phyloP scores from a whole-genome alignment of 805 yeast species.

The Nematodospora valgi region DNA sequence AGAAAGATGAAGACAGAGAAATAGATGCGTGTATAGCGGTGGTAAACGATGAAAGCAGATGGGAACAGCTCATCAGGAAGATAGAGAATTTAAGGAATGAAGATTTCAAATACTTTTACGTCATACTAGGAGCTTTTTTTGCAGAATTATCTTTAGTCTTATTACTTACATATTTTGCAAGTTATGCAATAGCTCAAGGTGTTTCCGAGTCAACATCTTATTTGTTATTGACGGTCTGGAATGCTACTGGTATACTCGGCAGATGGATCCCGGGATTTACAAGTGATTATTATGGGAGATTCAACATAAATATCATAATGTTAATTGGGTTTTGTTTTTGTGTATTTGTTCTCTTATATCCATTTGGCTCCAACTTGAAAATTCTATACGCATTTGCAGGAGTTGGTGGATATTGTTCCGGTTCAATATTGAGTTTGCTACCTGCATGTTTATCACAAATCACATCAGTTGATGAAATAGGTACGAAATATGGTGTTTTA shows the following conservation, averaged over 20 bases:
- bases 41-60: background rate
- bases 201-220: constrained; percentile 25
- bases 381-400: constrained; percentile 32
- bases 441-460: constrained; percentile 59
- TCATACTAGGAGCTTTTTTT: constrained; percentile 29
- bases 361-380: constrained; percentile 23
- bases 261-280: constrained; percentile 28
- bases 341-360: constrained; percentile 30
- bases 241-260: constrained; percentile 28
- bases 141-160: constrained; percentile 27
- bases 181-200: constrained; percentile 32
- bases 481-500: constrained; percentile 33
- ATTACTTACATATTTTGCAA: constrained; percentile 29
- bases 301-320: constrained; percentile 32
- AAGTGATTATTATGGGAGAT: constrained; percentile 26
- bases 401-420: constrained; percentile 33
- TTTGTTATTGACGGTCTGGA: constrained; percentile 26
- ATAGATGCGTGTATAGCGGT: background rate
- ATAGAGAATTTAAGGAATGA: constrained; percentile 1
- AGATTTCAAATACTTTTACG: constrained; percentile 22
- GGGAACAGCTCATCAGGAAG: background rate
- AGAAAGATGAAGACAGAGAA: background rate
- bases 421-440: constrained; percentile 32
- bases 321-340: constrained; percentile 20
- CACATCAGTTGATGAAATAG: constrained; percentile 38